Base-by-base conservation (phyloP, 2,329 filamentous ascomycete species). In the Simplicillium sp. region DNA sequence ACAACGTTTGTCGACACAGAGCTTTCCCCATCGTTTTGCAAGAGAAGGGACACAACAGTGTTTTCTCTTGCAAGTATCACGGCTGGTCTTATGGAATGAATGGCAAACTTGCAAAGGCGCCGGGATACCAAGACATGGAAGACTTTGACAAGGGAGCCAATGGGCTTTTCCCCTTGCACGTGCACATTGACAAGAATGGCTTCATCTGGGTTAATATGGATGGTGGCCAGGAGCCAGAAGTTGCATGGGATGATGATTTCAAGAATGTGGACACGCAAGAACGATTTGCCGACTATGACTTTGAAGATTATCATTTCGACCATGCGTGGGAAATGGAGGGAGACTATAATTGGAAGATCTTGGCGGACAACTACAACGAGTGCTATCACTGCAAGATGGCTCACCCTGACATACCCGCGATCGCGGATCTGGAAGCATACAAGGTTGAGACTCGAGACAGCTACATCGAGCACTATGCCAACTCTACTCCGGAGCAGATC, bases 281-380 rank as follows among this genome's bases (percentile, higher is more conserved):
- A 12, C 58, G 68, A 17, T 66, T 70, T 47, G 50, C 59, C 13
- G 48, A 61, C 36, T 71, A 69, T 56, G 60, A 71, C 50, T 72
- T 70, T 47, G 63, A 68, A 0, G 60, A 77, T 38, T 81, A 77
- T 52, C 51, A 58, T 13, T 79, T 77, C 47, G 73, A 78, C 48
- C 73, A 78, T 51, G 56, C 58, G 28, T 78, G 72, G 71, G 66
- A 75, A 48, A 70, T 75, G 66, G 67, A 74, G 37, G 69, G 68
- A 0, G 64, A 68, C 28, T 75, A 70, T 53, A 78, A 78, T 60
- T 79, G 75, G 75, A 79, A 79, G 59, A 69, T 72, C 17, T 55
- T 77, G 28, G 68, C 70, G 12, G 77, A 81, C 52, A 80, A 81
- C 60, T 82, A 78, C 63, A 82, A 82, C 53, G 76, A 77, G 53